These are phyloP conservation scores for Alternaria sp. DNA, from an alignment of 2,329 filamentous ascomycete genomes.

Conservation along the genomic window DNA sequence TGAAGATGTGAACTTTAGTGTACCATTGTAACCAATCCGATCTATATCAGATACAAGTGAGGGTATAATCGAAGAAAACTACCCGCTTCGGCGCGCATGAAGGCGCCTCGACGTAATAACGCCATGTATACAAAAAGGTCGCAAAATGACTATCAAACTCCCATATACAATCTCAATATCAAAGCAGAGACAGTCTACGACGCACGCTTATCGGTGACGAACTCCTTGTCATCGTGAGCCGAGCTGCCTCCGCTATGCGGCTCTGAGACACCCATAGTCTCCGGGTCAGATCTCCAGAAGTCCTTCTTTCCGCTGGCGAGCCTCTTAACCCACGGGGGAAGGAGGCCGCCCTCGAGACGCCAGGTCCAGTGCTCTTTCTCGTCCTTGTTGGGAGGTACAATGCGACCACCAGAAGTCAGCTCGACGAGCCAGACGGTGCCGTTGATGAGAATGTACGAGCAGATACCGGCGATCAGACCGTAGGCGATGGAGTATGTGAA, in stretches of 20 bases:
- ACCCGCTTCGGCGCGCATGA: not conserved
- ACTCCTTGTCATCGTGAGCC: constrained; percentile 32
- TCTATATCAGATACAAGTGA: constrained; percentile 7
- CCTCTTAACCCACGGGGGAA: constrained; percentile 76
- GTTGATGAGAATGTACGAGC: constrained; percentile 79
- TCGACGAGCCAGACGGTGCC: constrained; percentile 72
- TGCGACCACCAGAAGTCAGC: constrained; percentile 68
- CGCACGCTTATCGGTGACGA: constrained; percentile 29
- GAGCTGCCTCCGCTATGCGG: constrained; percentile 37
- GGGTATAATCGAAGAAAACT: constrained; percentile 16
- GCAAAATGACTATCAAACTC: not conserved
- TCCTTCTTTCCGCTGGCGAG: constrained; percentile 71
- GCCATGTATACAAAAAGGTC: not conserved
- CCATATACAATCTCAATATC: not conserved
- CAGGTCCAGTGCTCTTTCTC: constrained; percentile 83
- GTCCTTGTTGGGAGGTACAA: constrained; percentile 76
- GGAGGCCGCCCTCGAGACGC: constrained; percentile 73
- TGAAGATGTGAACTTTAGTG: not conserved
- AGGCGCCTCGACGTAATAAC: not conserved
- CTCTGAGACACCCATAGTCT: constrained; percentile 35
- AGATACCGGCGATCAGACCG: constrained; percentile 80
- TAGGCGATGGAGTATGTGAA: constrained; percentile 91
- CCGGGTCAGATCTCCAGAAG: constrained; percentile 65
- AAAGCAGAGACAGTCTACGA: constrained; percentile 19
- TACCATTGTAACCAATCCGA: not conserved